Conservation (phyloP, 164 flowering plant genomes). For the Chloranthus sessilifolius region DNA sequence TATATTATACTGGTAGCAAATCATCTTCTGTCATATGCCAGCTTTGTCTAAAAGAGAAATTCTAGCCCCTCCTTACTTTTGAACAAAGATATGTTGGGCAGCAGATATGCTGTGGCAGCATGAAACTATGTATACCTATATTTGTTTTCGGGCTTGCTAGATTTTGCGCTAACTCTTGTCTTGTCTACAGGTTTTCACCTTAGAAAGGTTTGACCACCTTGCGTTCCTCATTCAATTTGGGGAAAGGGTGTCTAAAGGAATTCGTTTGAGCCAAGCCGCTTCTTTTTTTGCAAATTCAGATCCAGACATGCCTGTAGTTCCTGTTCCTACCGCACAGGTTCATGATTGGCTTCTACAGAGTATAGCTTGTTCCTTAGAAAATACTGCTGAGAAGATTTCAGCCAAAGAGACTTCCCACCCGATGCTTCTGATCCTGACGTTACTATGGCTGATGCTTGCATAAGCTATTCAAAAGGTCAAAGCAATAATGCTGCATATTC, state of each 20-base stretch:
- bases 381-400: conserved; percentile 51
- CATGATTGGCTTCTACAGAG: conserved; percentile 82
- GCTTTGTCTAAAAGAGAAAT: no score
- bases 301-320: conserved; percentile 94
- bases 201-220: conserved; percentile 88
- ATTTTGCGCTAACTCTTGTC: no score
- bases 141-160: no score
- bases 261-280: conserved; percentile 65
- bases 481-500: background rate
- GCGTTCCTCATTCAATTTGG: conserved; percentile 75
- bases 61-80: no score
- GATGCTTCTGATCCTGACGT: conserved; percentile 69
- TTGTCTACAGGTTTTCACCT: conserved; percentile 59
- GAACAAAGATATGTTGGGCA: no score
- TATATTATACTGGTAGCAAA: no score
- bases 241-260: conserved; percentile 58
- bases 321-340: conserved; percentile 78
- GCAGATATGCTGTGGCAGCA: no score
- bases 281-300: conserved; percentile 96
- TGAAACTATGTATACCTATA: no score
- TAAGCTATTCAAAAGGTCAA: conserved; percentile 32
- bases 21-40: no score
- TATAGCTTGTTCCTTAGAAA: conserved; percentile 57
- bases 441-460: conserved; percentile 74
- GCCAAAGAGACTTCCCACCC: conserved; percentile 71